Evolutionary conservation across 2,329 filamentous ascomycete genomes (phyloP), one percentile per base, ranked within the genome.

Genomic region (Arthrobotrys iridis): DNA sequence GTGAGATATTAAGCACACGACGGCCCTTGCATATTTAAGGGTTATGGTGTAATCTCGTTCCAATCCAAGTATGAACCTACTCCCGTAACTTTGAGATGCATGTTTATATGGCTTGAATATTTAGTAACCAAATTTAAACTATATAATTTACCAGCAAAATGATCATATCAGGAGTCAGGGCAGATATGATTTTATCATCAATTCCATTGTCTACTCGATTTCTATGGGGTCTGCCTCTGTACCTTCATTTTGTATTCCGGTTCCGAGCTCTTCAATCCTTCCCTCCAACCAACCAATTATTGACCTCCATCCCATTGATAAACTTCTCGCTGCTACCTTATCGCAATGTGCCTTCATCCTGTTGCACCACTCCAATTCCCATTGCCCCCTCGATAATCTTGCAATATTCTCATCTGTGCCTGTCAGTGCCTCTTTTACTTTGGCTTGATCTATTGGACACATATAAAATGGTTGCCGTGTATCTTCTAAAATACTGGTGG

Each of bases 381-480:
- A 73, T 20, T 65, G 41, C 24, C 33, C 41, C 33, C 46, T 59
- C 13, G 37, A 28, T 26, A 64, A 2, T 8, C 52, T 35, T 11
- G 28, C 60, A 5, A 65, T 55, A 6, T 11, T 45, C 11, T 48
- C 20, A 26, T 64, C 48, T 20, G 24, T 45, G n/a, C 57, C 68
- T 4, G 41, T 7, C 10, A 65, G 40, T 15, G 80, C 79, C 68
- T 81, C 78, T 1, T 81, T 79, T 0, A 90, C 67, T 80, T 90
- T 90, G 4, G 82, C 82, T 65, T 87, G 79, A 77, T 88, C 89
- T 0, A 90, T 83, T 0, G 86, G 87, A 77, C 88, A 90, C 2
- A 90, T 78, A 77, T 88, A 90, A 0, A 88, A 88, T 22, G 88
- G 88, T 78, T 90, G 88, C 43, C 88, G 81, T 1, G 84, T 82